Conservation (phyloP, 441 rosid species). For the Croton laevigatus region DNA sequence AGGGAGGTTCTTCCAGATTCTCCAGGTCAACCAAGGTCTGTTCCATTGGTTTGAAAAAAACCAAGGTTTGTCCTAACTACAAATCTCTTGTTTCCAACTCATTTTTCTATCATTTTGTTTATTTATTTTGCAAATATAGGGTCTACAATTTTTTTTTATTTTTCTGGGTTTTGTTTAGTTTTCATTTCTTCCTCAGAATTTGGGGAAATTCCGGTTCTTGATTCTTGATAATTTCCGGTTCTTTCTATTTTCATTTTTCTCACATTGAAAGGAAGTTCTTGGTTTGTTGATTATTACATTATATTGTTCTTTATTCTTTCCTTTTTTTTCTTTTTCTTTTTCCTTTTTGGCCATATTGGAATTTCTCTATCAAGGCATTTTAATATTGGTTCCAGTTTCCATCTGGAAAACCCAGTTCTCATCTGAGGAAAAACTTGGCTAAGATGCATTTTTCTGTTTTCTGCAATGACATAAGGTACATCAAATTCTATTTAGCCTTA, state of each 20-base stretch:
- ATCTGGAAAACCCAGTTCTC: neutral
- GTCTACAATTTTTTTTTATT: neutral
- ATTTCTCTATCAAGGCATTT: neutral
- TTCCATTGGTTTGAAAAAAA: neutral
- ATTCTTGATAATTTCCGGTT: conserved; percentile 1
- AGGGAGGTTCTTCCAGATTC: conserved; percentile 22
- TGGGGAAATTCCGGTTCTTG: neutral
- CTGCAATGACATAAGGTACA: conserved; percentile 35
- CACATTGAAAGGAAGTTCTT: neutral
- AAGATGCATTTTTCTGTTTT: conserved; percentile 26
- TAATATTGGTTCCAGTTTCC: conserved; percentile 2
- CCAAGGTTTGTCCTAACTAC: neutral
- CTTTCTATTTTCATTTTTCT: conserved; percentile 9
- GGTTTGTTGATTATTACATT: neutral
- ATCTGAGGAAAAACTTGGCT: conserved; percentile 21
- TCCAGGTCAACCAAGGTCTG: neutral
- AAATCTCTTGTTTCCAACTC: neutral
- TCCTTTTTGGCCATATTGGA: neutral
- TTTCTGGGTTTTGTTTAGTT: neutral
- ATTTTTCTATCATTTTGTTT: neutral
- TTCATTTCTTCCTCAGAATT: neutral
- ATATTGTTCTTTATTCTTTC: neutral
- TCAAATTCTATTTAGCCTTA: neutral
- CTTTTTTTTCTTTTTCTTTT: neutral
- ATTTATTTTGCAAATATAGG: neutral